Conservation (phyloP, 192 early-diverging fungal genomes). For the Lobosporangium transversale region DNA sequence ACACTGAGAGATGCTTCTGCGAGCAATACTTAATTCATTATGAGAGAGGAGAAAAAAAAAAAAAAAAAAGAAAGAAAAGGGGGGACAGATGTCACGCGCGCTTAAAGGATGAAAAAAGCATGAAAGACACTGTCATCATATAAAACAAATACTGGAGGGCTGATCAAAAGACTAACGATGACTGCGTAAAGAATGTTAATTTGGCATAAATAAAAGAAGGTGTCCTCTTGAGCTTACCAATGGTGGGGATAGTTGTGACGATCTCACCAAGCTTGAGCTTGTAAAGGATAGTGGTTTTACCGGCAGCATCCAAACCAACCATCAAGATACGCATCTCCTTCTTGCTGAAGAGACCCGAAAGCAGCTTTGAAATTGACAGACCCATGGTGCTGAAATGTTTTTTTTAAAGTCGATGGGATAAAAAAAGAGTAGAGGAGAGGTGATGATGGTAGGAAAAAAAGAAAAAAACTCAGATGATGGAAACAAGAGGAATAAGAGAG, state of each 20-base stretch:
- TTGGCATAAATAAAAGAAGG: no score
- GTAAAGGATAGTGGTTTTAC: constrained; percentile 99
- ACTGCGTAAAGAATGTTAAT: no score
- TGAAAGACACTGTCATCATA: no score
- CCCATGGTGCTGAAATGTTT: constrained; percentile 70
- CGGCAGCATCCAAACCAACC: constrained; percentile 93
- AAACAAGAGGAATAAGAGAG: background rate
- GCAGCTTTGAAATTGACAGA: constrained; percentile 83
- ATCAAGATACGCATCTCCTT: constrained; percentile 99
- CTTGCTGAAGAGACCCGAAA: constrained; percentile 85
- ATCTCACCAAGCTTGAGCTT: constrained; percentile 99
- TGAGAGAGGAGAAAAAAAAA: constrained; percentile 1
- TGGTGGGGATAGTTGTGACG: constrained; percentile 99
- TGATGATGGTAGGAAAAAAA: constrained; percentile 23
- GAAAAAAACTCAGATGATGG: no score
- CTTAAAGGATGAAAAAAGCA: background rate
- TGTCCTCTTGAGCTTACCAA: constrained; percentile 87
- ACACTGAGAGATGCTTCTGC: constrained; percentile 1
- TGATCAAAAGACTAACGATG: background rate
- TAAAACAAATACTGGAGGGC: no score
- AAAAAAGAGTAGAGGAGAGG: constrained; percentile 8
- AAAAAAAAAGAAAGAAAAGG: background rate
- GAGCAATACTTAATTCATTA: background rate
- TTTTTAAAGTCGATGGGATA: constrained; percentile 12
- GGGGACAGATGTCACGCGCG: background rate